phyloP scores from a whole-genome alignment of 306 rosid genomes.

The Comarum palustre region DNA sequence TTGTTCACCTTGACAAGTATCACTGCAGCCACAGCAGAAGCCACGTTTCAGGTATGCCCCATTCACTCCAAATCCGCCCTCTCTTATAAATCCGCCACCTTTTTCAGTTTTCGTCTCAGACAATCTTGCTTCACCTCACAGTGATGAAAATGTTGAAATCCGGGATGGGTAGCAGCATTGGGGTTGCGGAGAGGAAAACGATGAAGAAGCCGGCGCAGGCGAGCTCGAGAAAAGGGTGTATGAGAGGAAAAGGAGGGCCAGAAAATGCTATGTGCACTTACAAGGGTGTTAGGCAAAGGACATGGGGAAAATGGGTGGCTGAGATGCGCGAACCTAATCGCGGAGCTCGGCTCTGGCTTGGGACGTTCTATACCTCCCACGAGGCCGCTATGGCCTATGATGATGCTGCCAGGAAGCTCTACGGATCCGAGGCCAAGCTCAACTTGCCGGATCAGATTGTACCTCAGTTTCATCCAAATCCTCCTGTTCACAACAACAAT shows the following conservation, averaged over 20 bases:
- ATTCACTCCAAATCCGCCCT: not conserved
- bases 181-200: slow-evolving; percentile 31
- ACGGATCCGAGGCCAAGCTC: slow-evolving; percentile 76
- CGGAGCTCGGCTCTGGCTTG: slow-evolving; percentile 91
- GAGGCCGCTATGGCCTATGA: slow-evolving; percentile 91
- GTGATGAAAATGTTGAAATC: slow-evolving; percentile 35
- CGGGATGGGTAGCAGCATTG: slow-evolving; percentile 18
- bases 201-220: slow-evolving; percentile 53
- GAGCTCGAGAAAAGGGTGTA: slow-evolving; percentile 80
- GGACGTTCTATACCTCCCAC: slow-evolving; percentile 68
- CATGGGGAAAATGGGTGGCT: slow-evolving; percentile 99
- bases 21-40: slow-evolving; percentile 30
- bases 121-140: not conserved
- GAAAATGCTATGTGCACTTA: slow-evolving; percentile 75
- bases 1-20: slow-evolving; percentile 62
- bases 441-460: slow-evolving; percentile 44
- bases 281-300: slow-evolving; percentile 89
- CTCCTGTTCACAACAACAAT: slow-evolving; percentile 10
- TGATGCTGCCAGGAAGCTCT: slow-evolving; percentile 68
- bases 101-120: not conserved
- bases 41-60: slow-evolving; percentile 63
- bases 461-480: not conserved
- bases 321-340: slow-evolving; percentile 93
- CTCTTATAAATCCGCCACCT: slow-evolving; percentile 31
- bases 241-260: slow-evolving; percentile 95